Evolutionary conservation across 768 basidiomycete genomes (phyloP).

Genomic region (Termitomyces sp.): DNA sequence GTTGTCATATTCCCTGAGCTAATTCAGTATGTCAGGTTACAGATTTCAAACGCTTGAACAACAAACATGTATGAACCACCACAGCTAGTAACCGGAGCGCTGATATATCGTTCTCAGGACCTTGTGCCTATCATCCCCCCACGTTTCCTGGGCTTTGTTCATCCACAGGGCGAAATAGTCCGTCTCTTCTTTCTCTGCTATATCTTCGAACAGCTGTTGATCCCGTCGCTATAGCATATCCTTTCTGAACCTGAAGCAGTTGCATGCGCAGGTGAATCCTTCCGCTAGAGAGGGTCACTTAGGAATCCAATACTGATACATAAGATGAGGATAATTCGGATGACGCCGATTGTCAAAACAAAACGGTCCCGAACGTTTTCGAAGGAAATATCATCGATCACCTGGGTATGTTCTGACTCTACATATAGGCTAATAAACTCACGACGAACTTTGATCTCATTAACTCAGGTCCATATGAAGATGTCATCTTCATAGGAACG

Average conservation of each 20-base stretch:
- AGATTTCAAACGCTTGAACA: slow-evolving; percentile 24
- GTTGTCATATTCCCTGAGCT: neutral
- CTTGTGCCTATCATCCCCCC: slow-evolving; percentile 46
- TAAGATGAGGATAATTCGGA: slow-evolving; percentile 42
- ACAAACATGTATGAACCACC: slow-evolving; percentile 16
- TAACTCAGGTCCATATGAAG: slow-evolving; percentile 22
- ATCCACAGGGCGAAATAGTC: slow-evolving; percentile 34
- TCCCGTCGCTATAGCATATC: slow-evolving; percentile 10
- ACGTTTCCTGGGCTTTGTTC: slow-evolving; percentile 38
- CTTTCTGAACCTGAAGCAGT: slow-evolving; percentile 16
- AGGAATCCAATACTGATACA: slow-evolving; percentile 2
- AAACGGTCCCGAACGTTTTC: slow-evolving; percentile 41
- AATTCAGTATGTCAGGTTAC: slow-evolving; percentile 12
- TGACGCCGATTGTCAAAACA: slow-evolving; percentile 41
- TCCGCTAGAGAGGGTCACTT: neutral
- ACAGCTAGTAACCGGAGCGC: neutral
- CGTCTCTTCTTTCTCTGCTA: neutral
- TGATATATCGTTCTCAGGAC: slow-evolving; percentile 18
- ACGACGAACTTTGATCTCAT: neutral
- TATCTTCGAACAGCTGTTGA: neutral
- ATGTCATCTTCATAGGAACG: slow-evolving; percentile 42
- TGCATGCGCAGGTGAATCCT: slow-evolving; percentile 33
- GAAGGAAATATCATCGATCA: slow-evolving; percentile 41
- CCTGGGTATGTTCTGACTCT: slow-evolving; percentile 25
- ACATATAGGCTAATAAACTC: neutral